Evolutionary conservation across 2,329 filamentous ascomycete species (phyloP).

Genomic region (Colletotrichum neosansevieriae): DNA sequence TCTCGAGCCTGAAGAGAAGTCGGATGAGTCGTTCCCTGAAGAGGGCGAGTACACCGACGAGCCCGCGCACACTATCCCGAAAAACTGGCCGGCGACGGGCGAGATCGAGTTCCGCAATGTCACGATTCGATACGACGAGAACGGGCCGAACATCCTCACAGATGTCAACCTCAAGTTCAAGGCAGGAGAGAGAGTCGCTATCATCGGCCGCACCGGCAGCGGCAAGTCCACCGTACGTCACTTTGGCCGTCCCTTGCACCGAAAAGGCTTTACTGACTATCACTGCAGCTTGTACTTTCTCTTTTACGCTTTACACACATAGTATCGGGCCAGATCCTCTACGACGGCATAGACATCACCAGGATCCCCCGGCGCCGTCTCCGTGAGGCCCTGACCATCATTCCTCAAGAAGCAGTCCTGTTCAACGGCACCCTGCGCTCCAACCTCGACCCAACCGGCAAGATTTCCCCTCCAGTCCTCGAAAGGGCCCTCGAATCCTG

Average conservation of each 20-base stretch:
- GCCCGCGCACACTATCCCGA: conserved; percentile 52
- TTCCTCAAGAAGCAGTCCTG: conserved; percentile 70
- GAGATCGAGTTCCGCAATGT: conserved; percentile 64
- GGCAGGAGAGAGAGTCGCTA: conserved; percentile 80
- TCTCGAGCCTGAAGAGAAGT: conserved; percentile 58
- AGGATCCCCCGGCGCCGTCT: conserved; percentile 62
- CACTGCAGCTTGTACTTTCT: conserved; percentile 58
- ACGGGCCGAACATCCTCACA: conserved; percentile 62
- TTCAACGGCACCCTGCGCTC: conserved; percentile 65
- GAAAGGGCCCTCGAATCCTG: conserved; percentile 72
- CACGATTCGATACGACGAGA: conserved; percentile 60
- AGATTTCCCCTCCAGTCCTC: conserved; percentile 65
- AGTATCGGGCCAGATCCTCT: conserved; percentile 64
- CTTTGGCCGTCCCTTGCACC: not conserved
- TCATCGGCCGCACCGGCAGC: conserved; percentile 84
- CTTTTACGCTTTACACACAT: conserved; percentile 66
- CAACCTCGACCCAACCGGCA: conserved; percentile 74
- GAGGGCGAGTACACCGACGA: conserved; percentile 56
- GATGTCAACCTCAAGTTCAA: conserved; percentile 63
- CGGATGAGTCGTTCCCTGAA: conserved; percentile 54
- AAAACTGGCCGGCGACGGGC: conserved; percentile 59
- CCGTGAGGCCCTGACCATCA: conserved; percentile 67
- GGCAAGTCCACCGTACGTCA: conserved; percentile 81
- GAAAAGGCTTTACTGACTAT: not conserved
- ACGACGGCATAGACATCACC: conserved; percentile 68